Evolutionary conservation across 73 alveolate species (phyloP).

Genomic region (Stentor roeselii): DNA sequence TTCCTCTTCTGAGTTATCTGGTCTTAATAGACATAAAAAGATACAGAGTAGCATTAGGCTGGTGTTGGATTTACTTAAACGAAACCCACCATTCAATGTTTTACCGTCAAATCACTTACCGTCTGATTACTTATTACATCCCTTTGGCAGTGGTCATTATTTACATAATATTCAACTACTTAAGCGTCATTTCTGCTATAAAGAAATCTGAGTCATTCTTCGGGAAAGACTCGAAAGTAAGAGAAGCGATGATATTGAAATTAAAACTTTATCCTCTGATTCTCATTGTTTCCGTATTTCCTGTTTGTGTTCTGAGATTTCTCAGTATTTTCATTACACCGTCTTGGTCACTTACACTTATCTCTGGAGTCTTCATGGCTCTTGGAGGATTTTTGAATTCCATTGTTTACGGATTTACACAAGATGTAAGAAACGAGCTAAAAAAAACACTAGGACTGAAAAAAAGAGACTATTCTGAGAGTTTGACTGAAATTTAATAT

Average conservation of each 20-base stretch:
- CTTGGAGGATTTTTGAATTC: background rate
- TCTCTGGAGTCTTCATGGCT: background rate
- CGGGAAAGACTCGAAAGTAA: background rate
- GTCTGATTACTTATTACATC: background rate
- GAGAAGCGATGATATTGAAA: background rate
- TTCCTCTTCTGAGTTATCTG: background rate
- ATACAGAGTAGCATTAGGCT: background rate
- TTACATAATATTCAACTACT: no score
- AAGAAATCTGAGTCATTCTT: background rate
- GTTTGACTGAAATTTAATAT: no score
- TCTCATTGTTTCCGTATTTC: background rate
- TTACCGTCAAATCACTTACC: background rate
- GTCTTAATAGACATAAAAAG: background rate
- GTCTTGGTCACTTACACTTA: background rate
- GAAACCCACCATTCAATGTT: no score
- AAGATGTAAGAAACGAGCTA: background rate
- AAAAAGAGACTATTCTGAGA: no score
- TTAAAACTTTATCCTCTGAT: background rate
- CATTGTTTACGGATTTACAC: background rate
- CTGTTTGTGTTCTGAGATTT: background rate
- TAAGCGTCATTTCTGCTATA: background rate
- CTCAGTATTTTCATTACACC: background rate
- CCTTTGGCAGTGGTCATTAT: background rate
- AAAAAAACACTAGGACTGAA: no score
- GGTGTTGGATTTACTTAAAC: constrained; percentile 17